phyloP scores from a whole-genome alignment of 2,329 filamentous ascomycete genomes.

The Colletotrichum gloeosporioides region DNA sequence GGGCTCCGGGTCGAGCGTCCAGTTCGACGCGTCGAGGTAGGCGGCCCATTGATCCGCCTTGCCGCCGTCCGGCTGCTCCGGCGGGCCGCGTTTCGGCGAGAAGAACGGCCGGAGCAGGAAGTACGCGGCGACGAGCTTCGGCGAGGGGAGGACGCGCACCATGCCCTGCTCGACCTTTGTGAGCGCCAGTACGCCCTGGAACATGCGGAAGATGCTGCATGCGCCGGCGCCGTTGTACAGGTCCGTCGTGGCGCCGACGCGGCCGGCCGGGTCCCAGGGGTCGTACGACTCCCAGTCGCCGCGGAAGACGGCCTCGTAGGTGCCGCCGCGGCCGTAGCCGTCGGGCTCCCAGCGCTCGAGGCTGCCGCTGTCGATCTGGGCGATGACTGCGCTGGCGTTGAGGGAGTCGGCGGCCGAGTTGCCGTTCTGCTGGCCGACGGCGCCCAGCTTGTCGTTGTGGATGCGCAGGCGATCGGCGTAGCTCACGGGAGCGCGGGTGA shows the following conservation, averaged over 20 bases:
- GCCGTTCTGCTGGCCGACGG: slow-evolving; percentile 7
- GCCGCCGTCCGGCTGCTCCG: slow-evolving; percentile 24
- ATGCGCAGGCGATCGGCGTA: slow-evolving; percentile 69
- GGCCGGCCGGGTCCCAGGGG: slow-evolving; percentile 73
- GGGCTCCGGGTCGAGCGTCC: slow-evolving; percentile 51
- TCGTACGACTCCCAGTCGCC: slow-evolving; percentile 79
- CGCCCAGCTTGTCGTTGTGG: slow-evolving; percentile 32
- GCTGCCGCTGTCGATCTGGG: slow-evolving; percentile 69
- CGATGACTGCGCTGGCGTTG: slow-evolving; percentile 48
- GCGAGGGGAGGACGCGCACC: slow-evolving; percentile 51
- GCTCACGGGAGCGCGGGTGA: slow-evolving; percentile 51
- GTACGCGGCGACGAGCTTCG: slow-evolving; percentile 53
- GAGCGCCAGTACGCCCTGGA: slow-evolving; percentile 78
- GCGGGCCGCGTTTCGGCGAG: slow-evolving; percentile 35
- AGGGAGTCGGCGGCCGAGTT: slow-evolving; percentile 52
- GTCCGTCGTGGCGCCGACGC: slow-evolving; percentile 69
- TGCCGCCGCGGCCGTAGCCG: slow-evolving; percentile 61
- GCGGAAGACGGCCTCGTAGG: slow-evolving; percentile 70
- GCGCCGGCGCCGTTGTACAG: slow-evolving; percentile 76
- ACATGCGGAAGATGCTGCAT: slow-evolving; percentile 78
- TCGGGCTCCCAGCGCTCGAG: slow-evolving; percentile 71
- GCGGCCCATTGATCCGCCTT: slow-evolving; percentile 47
- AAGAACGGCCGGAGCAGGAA: slow-evolving; percentile 55
- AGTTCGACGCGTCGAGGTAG: slow-evolving; percentile 50
- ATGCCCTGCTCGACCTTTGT: slow-evolving; percentile 55